A percentile compares a stretch with the other conserved stretches of the same genome.
Evolutionary conservation across 2,329 filamentous ascomycete genomes (phyloP).

Genomic region (Diaporthe helianthi): DNA sequence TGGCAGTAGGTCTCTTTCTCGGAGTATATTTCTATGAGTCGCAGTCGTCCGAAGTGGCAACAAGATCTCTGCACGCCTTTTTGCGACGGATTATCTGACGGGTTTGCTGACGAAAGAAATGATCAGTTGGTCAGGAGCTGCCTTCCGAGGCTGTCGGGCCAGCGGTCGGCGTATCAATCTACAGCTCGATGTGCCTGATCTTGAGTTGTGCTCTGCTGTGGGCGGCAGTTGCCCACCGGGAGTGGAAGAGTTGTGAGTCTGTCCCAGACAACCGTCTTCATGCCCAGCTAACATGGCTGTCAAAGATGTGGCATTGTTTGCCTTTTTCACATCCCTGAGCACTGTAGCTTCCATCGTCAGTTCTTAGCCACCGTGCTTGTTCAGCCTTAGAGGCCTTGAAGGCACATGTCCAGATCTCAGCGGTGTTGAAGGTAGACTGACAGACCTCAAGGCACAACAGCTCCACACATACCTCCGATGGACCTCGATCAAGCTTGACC

Average conservation of each 20-base stretch:
- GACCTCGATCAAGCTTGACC: constrained; percentile 48
- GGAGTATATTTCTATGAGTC: background rate
- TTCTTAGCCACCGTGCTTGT: background rate
- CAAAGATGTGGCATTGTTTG: constrained; percentile 50
- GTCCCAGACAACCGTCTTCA: background rate
- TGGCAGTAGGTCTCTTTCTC: constrained; percentile 3
- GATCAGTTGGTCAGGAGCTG: constrained; percentile 21
- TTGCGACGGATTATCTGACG: background rate
- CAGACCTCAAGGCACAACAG: constrained; percentile 44
- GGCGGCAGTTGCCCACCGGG: constrained; percentile 36
- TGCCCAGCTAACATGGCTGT: constrained; percentile 23
- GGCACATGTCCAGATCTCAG: background rate
- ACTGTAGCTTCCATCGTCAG: constrained; percentile 47
- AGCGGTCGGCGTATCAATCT: constrained; percentile 31
- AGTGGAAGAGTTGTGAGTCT: constrained; percentile 51
- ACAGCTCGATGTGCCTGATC: constrained; percentile 28
- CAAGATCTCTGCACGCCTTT: background rate
- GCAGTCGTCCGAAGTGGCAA: background rate
- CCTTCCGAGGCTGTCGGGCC: constrained; percentile 29
- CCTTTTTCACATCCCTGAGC: constrained; percentile 46
- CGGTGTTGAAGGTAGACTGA: background rate
- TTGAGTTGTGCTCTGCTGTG: constrained; percentile 29
- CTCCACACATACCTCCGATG: constrained; percentile 49
- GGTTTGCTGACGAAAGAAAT: background rate
- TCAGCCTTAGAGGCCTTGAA: background rate